Evolutionary conservation across 1,284 basidiomycete species (phyloP).

Genomic region (Cutaneotrichosporon spelunceum): DNA sequence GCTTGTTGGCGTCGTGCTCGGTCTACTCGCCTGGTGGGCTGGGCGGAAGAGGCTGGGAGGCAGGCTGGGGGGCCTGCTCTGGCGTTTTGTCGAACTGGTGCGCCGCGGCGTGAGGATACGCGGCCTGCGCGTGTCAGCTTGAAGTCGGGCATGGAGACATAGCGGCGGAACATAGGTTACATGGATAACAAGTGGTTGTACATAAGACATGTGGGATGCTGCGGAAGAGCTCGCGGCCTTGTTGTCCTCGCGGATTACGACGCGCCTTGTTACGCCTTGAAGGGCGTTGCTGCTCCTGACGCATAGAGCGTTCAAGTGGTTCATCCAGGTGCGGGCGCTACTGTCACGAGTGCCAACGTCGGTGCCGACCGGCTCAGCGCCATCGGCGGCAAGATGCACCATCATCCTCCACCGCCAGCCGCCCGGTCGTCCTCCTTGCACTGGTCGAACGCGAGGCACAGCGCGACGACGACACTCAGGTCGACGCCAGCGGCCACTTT

Average conservation of each 20-base stretch:
- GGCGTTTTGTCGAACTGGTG: not conserved
- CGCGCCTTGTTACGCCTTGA: constrained; percentile 7
- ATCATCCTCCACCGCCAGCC: no score
- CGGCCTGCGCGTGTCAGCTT: not conserved
- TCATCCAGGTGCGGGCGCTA: not conserved
- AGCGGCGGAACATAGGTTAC: no score
- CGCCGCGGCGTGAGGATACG: not conserved
- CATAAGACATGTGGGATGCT: no score
- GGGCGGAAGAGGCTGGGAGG: not conserved
- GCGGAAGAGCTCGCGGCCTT: not conserved
- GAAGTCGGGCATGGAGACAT: no score
- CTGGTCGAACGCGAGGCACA: constrained; percentile 6
- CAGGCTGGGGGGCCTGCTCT: no score
- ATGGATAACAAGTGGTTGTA: no score
- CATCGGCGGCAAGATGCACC: no score
- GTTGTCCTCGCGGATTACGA: not conserved
- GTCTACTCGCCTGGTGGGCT: not conserved
- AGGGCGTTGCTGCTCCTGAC: not conserved
- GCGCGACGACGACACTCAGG: not conserved
- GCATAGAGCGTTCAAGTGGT: not conserved
- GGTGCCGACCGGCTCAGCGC: no score
- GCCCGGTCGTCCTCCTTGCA: constrained; percentile 3
- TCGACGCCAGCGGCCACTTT: not conserved
- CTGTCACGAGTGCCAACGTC: not conserved
- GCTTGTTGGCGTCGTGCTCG: not conserved